Conservation (phyloP, 2,329 filamentous ascomycete species). For the Monosporascus sp. region DNA sequence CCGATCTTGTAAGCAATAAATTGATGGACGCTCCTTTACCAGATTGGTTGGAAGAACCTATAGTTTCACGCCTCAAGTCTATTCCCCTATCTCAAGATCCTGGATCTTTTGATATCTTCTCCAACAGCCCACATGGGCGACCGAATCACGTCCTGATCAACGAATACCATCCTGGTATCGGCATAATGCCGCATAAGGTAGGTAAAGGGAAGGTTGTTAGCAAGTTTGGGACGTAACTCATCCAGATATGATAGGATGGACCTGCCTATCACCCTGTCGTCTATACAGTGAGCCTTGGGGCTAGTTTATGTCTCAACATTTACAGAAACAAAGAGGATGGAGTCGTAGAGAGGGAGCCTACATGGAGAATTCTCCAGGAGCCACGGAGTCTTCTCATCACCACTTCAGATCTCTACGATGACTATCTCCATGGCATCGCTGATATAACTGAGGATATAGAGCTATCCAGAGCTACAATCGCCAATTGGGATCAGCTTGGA, state of each 20-base stretch:
- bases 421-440: conserved; percentile 70
- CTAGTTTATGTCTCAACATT: conserved; percentile 71
- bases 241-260: conserved; percentile 53
- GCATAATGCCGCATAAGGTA: conserved; percentile 91
- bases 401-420: conserved; percentile 59
- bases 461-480: conserved; percentile 55
- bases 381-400: conserved; percentile 75
- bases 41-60: conserved; percentile 64
- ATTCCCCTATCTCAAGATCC: conserved; percentile 32
- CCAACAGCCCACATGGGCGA: conserved; percentile 61
- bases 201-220: conserved; percentile 13
- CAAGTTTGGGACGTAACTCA: conserved; percentile 16
- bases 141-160: conserved; percentile 95
- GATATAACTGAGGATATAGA: conserved; percentile 60
- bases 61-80: conserved; percentile 57
- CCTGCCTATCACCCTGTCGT: conserved; percentile 81
- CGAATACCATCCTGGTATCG: conserved; percentile 79
- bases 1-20: conserved; percentile 70
- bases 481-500: conserved; percentile 66
- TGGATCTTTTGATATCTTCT: conserved; percentile 41
- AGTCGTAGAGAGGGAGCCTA: conserved; percentile 45
- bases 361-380: conserved; percentile 69
- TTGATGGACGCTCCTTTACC: conserved; percentile 72
- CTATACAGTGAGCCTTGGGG: conserved; percentile 82
- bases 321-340: conserved; percentile 58